Conservation (phyloP, 495 filamentous ascomycete genomes). For the Neurospora tetraspora region DNA sequence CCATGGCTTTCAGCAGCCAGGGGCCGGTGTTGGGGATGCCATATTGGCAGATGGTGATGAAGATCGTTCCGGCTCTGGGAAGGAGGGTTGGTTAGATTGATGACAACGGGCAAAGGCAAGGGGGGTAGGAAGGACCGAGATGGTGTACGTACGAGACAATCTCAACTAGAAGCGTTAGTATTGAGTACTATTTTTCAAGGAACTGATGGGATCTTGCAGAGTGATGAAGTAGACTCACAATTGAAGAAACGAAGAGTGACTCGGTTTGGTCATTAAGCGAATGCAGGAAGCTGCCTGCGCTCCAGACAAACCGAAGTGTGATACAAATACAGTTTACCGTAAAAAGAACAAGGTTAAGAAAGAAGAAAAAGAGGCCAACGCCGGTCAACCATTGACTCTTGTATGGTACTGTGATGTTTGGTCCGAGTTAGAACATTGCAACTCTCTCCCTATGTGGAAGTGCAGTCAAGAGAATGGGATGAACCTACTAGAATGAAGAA, state of each 20-base stretch:
- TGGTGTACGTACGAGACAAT: constrained; percentile 31
- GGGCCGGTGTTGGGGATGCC: constrained; percentile 53
- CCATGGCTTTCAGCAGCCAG: constrained; percentile 57
- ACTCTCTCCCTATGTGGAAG: background rate
- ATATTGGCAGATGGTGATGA: constrained; percentile 75
- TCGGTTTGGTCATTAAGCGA: constrained; percentile 73
- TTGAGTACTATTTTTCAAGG: background rate
- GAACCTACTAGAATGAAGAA: constrained; percentile 55
- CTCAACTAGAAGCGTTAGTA: constrained; percentile 12
- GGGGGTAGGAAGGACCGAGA: constrained; percentile 3
- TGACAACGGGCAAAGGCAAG: background rate
- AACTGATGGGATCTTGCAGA: background rate
- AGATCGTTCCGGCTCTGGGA: constrained; percentile 56
- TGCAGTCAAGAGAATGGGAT: background rate
- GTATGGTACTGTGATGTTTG: constrained; percentile 49
- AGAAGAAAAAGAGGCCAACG: constrained; percentile 63
- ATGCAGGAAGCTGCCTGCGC: constrained; percentile 59
- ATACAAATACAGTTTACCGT: constrained; percentile 58
- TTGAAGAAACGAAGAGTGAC: constrained; percentile 67
- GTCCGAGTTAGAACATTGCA: background rate
- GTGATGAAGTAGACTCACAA: constrained; percentile 29
- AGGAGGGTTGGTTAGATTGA: background rate
- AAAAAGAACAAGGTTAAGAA: constrained; percentile 68
- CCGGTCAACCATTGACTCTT: constrained; percentile 56
- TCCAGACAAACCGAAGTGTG: constrained; percentile 56